Base-by-base conservation (phyloP, 192 early-diverging fungal genomes). In the Chytriomyces hyalinus region DNA sequence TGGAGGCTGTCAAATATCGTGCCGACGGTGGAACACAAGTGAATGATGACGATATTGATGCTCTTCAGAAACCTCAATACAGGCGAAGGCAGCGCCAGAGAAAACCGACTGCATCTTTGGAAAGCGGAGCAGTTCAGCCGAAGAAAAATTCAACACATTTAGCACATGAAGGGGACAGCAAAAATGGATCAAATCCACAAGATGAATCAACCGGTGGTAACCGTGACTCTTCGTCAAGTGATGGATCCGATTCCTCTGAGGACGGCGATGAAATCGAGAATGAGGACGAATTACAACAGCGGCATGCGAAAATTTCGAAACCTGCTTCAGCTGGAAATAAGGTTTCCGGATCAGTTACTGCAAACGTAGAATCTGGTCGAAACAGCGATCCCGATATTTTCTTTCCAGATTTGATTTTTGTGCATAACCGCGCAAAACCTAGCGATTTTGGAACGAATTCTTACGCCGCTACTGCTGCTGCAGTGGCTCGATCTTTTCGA, bases 1-100 rank as follows among this genome's bases (percentile, higher is more conserved):
- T 83, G 10, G 82, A 83, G 75, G 60, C 70, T 5, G n/a, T 74
- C 4, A 81, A 80, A 13, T 77, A 76, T 62, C 77, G 81, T 20
- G 64, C 65, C 9, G 75, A 76, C n/a, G 65, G 64, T 20, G 65
- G 62, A 9, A 65, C 28, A 26, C 50, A 28, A 5, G 48, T 48
- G 46, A 48, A 67, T 46, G 22, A 63, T 24, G 53, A 57, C 15
- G 60, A 73, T 28, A 8, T 61, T 8, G 28, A 20, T 24, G 43
- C 36, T 2, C 26, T 68, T 20, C 8, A 10, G n/a, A 45, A 15
- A 13, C 13, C 22, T 57, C 64, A 65, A 45, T 57, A 59, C 5
- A 44, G 62, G 61, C 11, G 48, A 36, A 7, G 75, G 36, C 62
- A 60, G n/a, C 36, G 75, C 3, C 13, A 45, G 20, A 26, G 49